phyloP scores from a whole-genome alignment of 169 alveolate species.

The Theileria sp. region DNA sequence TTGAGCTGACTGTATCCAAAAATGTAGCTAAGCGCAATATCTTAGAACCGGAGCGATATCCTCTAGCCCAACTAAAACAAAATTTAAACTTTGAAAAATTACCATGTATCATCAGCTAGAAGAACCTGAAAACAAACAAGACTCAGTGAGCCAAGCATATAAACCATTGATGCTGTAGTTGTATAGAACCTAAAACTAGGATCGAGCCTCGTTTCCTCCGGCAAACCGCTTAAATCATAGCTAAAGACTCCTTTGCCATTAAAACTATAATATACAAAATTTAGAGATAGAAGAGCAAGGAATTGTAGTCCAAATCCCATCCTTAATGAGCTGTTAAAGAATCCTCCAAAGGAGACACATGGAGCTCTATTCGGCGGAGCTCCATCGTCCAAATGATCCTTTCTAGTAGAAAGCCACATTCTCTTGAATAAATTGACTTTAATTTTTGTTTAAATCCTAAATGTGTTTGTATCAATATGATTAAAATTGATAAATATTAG shows the following conservation, averaged over 20 bases:
- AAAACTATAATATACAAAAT: slow-evolving; percentile 78
- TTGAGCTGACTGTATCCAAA: slow-evolving; percentile 85
- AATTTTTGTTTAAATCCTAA: slow-evolving; percentile 1
- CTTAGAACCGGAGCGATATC: slow-evolving; percentile 90
- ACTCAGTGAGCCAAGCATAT: slow-evolving; percentile 83
- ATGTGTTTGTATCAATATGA: not conserved
- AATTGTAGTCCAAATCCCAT: slow-evolving; percentile 81
- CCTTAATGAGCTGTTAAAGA: slow-evolving; percentile 76
- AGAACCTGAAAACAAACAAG: slow-evolving; percentile 87
- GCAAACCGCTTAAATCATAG: slow-evolving; percentile 79
- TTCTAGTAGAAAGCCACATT: slow-evolving; percentile 87
- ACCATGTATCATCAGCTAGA: slow-evolving; percentile 90
- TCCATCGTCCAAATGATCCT: slow-evolving; percentile 85
- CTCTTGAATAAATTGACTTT: slow-evolving; percentile 2
- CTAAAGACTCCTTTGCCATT: slow-evolving; percentile 85
- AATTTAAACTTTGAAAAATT: not conserved
- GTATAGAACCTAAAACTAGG: slow-evolving; percentile 73
- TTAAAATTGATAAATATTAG: not conserved
- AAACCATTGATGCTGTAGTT: slow-evolving; percentile 76
- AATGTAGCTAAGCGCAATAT: slow-evolving; percentile 87
- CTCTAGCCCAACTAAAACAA: slow-evolving; percentile 87
- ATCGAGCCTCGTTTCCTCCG: slow-evolving; percentile 80
- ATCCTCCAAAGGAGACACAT: slow-evolving; percentile 76
- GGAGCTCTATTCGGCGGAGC: slow-evolving; percentile 85
- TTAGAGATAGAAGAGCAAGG: slow-evolving; percentile 76